Conservation (phyloP, 352 stramenopile species). For the Phytophthora fragariae region DNA sequence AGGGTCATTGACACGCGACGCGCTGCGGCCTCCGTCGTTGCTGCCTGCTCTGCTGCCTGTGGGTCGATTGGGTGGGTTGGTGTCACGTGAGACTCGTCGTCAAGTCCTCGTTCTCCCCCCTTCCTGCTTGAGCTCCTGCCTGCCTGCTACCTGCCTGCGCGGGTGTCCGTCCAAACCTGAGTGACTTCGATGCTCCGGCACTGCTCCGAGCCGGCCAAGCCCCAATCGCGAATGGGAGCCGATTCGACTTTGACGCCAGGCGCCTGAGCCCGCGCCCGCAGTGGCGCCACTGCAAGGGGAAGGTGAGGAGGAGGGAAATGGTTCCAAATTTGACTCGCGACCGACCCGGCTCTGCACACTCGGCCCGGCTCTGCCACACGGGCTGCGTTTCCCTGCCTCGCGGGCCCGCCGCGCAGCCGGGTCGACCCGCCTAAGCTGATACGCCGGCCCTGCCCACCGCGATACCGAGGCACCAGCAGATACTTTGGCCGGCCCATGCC, state of each 20-base stretch:
- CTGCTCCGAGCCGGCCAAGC: constrained; percentile 23
- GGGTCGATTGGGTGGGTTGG: not conserved
- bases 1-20: constrained; percentile 54
- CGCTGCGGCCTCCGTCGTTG: constrained; percentile 18
- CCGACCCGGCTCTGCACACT: constrained; percentile 1
- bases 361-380: not conserved
- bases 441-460: not conserved
- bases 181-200: constrained; percentile 8
- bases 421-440: not conserved
- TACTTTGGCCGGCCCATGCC: too few relatives aligned
- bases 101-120: not conserved
- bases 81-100: not conserved
- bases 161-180: constrained; percentile 6
- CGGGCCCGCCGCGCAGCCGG: too few relatives aligned
- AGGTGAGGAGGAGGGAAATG: constrained; percentile 36
- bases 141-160: not conserved
- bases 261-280: constrained; percentile 6
- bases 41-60: constrained; percentile 17
- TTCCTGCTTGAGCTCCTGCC: too few relatives aligned
- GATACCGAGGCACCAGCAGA: not conserved
- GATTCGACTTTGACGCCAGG: constrained; percentile 42
- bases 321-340: constrained; percentile 23
- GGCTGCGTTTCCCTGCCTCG: not conserved
- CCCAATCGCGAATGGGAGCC: constrained; percentile 48
- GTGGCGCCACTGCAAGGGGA: constrained; percentile 48